Percentiles rank a stretch among this genome's conserved stretches.
Evolutionary conservation across 1,284 basidiomycete species (phyloP).

Genomic region (Inonotus hispidus): DNA sequence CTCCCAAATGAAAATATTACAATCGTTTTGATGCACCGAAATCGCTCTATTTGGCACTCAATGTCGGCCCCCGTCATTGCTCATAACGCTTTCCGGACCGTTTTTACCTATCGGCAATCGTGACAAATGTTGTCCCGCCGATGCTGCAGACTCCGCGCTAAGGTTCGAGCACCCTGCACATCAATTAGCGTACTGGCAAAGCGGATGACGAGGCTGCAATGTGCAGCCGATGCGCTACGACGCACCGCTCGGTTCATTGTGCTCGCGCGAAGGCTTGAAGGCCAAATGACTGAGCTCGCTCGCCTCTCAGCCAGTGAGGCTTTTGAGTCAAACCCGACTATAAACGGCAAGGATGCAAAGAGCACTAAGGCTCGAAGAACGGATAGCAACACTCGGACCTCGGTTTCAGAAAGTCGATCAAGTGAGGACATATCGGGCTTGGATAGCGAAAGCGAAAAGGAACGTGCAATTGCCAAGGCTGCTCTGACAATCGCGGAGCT

Average conservation of each 20-base stretch:
- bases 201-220: constrained; percentile 71
- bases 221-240: constrained; percentile 78
- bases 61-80: too few species aligned
- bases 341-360: not conserved
- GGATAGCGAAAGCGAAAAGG: constrained; percentile 71
- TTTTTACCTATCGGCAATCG: too few species aligned
- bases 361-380: not conserved
- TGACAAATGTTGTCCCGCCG: not conserved
- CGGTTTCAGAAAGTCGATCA: not conserved
- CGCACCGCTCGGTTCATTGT: constrained; percentile 79
- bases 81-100: too few species aligned
- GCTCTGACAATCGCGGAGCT: constrained; percentile 88
- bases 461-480: constrained; percentile 83
- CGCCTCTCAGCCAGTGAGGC: constrained; percentile 21
- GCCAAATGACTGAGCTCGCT: constrained; percentile 70
- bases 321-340: constrained; percentile 19
- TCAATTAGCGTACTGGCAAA: constrained; percentile 65
- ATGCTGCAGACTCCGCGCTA: constrained; percentile 60
- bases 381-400: not conserved
- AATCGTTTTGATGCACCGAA: too few species aligned
- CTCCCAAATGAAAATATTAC: not conserved
- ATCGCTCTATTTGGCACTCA: not conserved
- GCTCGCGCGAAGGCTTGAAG: constrained; percentile 72
- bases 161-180: constrained; percentile 79
- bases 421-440: constrained; percentile 17